Evolutionary conservation across 305 asterid species (phyloP).

Genomic region (Plantago lanceolata): DNA sequence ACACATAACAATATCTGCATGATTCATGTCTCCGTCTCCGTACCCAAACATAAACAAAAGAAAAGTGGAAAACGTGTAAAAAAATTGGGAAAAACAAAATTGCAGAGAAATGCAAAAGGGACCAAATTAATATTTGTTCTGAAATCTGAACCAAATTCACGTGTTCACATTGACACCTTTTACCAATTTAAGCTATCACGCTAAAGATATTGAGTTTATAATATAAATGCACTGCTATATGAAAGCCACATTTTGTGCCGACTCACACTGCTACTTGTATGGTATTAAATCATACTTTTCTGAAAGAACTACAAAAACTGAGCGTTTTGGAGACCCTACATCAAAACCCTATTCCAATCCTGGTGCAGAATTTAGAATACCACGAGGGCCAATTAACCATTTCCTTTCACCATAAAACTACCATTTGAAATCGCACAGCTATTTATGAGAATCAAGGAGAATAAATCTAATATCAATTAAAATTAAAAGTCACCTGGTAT

Average conservation of each 20-base stretch:
- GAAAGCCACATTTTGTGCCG: neutral
- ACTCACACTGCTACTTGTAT: neutral
- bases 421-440: neutral
- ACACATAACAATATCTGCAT: neutral
- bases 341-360: neutral
- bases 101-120: neutral
- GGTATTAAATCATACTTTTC: too few relatives aligned
- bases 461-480: neutral
- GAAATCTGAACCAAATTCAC: neutral
- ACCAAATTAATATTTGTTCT: neutral
- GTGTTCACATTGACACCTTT: neutral
- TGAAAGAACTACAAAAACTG: neutral
- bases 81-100: neutral
- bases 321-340: too few relatives aligned
- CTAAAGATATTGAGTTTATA: too few relatives aligned
- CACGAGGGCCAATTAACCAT: neutral
- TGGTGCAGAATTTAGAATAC: too few relatives aligned
- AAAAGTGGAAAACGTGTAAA: neutral
- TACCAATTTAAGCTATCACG: neutral
- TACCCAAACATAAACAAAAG: neutral
- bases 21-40: neutral
- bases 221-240: too few relatives aligned
- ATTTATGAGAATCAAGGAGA: neutral
- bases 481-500: conserved; percentile 65
- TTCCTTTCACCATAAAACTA: neutral